These are phyloP conservation scores for Yamadazyma paraphyllophila DNA, from an alignment of 805 yeast species.

Conservation along the genomic window DNA sequence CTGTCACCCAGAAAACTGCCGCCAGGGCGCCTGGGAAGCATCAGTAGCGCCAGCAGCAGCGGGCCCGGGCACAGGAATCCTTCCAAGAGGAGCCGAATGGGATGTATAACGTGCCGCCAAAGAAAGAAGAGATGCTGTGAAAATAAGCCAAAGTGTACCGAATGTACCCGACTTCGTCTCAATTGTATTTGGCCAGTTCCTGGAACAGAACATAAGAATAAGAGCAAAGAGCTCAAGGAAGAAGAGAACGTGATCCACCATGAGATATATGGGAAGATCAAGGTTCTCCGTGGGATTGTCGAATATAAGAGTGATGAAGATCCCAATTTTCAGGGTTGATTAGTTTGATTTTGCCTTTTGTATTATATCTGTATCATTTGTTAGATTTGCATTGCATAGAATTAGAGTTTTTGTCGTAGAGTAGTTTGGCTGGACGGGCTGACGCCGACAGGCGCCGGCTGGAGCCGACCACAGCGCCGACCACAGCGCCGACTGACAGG, in stretches of 20 bases:
- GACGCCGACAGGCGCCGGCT: no score
- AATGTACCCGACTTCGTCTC: slow-evolving; percentile 63
- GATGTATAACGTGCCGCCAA: slow-evolving; percentile 75
- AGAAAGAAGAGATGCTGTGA: slow-evolving; percentile 81
- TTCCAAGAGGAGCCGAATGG: slow-evolving; percentile 60
- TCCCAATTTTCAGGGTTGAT: slow-evolving; percentile 2
- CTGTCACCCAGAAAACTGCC: not conserved
- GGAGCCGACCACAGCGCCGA: no score
- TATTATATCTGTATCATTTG: not conserved
- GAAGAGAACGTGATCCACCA: slow-evolving; percentile 55
- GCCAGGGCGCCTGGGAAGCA: not conserved
- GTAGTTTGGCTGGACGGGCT: no score
- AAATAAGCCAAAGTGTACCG: slow-evolving; percentile 60
- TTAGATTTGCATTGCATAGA: not conserved
- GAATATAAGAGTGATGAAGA: slow-evolving; percentile 37
- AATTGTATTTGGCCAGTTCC: slow-evolving; percentile 75
- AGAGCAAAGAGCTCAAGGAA: slow-evolving; percentile 48
- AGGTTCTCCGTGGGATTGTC: slow-evolving; percentile 62
- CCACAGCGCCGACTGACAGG: no score
- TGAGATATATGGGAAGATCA: slow-evolving; percentile 55
- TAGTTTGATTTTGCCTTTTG: no score
- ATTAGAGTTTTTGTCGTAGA: not conserved
- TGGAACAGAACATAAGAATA: slow-evolving; percentile 61
- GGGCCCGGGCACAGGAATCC: slow-evolving; percentile 4
- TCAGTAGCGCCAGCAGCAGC: not conserved